A percentile compares a stretch with the other conserved stretches of the same genome.
Evolutionary conservation across 1,284 basidiomycete species (phyloP).

Genomic region (Cutaneotrichosporon arboriforme): DNA sequence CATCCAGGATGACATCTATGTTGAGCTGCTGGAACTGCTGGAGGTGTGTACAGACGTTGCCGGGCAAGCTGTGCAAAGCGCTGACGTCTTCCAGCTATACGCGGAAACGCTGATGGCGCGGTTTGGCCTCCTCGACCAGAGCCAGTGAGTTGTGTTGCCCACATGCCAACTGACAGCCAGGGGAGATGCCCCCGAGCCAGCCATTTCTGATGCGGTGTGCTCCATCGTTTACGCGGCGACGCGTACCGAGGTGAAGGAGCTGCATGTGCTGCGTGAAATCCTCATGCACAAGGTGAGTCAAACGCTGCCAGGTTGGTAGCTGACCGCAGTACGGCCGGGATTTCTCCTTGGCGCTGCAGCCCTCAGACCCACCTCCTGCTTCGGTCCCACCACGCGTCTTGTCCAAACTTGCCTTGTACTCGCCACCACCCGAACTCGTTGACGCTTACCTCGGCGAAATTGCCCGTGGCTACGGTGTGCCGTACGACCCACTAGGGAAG

Average conservation of each 20-base stretch:
- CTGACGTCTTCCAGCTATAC: constrained; percentile 58
- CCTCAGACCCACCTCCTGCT: constrained; percentile 54
- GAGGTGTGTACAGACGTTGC: constrained; percentile 53
- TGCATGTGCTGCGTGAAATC: constrained; percentile 84
- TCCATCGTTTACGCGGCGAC: constrained; percentile 86
- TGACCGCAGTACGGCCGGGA: constrained; percentile 38
- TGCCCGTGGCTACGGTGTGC: constrained; percentile 75
- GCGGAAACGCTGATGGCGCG: constrained; percentile 86
- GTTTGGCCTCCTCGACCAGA: constrained; percentile 75
- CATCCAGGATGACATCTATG: constrained; percentile 48
- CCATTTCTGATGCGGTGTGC: constrained; percentile 64
- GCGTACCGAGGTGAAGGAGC: constrained; percentile 84
- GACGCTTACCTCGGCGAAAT: constrained; percentile 84
- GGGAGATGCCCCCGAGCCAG: constrained; percentile 73
- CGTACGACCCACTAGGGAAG: constrained; percentile 51
- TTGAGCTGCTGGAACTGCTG: constrained; percentile 79
- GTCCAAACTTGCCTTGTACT: constrained; percentile 61
- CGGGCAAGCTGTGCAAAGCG: neutral
- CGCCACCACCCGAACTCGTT: constrained; percentile 68
- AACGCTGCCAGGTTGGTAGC: neutral
- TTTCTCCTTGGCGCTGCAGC: constrained; percentile 38
- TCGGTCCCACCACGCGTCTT: constrained; percentile 50
- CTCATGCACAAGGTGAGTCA: constrained; percentile 68
- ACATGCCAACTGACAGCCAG: constrained; percentile 45
- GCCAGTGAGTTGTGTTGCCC: constrained; percentile 20